Conservation (phyloP, 345 rosid species). For the Heritiera littoralis region DNA sequence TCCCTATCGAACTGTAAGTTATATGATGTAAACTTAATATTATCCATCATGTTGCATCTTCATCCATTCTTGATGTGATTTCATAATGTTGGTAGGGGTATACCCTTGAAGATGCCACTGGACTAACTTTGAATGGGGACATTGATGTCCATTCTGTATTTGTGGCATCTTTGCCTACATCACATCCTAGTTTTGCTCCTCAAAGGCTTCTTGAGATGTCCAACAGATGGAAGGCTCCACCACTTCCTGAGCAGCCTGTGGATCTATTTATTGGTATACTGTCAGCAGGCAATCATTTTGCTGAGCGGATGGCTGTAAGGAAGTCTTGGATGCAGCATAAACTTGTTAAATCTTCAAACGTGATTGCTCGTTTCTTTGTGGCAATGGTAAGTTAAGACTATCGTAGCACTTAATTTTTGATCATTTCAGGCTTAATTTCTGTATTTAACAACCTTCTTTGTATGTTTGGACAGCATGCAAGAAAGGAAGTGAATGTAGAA, state of each 20-base stretch:
- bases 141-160: slow-evolving; percentile 74
- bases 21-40: background rate
- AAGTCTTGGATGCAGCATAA: slow-evolving; percentile 93
- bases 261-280: slow-evolving; percentile 86
- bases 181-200: slow-evolving; percentile 84
- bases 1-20: slow-evolving; percentile 88
- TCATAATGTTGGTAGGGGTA: slow-evolving; percentile 56
- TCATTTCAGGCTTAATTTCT: slow-evolving; percentile 5
- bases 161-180: slow-evolving; percentile 78
- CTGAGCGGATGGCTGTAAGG: slow-evolving; percentile 95
- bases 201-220: slow-evolving; percentile 82
- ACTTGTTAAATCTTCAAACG: slow-evolving; percentile 75
- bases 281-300: slow-evolving; percentile 91
- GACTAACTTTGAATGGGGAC: slow-evolving; percentile 74
- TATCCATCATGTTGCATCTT: slow-evolving; percentile 13
- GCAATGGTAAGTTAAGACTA: slow-evolving; percentile 60
- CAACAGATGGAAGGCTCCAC: slow-evolving; percentile 76
- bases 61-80: slow-evolving; percentile 23
- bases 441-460: slow-evolving; percentile 16
- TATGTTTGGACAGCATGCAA: slow-evolving; percentile 55
- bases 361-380: slow-evolving; percentile 91
- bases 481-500: slow-evolving; percentile 88
- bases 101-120: slow-evolving; percentile 96
- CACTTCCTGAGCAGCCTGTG: slow-evolving; percentile 54
- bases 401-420: background rate